These are phyloP conservation scores for Agarophyton chilense DNA, from an alignment of 23 red algal genomes.

Conservation along the genomic window DNA sequence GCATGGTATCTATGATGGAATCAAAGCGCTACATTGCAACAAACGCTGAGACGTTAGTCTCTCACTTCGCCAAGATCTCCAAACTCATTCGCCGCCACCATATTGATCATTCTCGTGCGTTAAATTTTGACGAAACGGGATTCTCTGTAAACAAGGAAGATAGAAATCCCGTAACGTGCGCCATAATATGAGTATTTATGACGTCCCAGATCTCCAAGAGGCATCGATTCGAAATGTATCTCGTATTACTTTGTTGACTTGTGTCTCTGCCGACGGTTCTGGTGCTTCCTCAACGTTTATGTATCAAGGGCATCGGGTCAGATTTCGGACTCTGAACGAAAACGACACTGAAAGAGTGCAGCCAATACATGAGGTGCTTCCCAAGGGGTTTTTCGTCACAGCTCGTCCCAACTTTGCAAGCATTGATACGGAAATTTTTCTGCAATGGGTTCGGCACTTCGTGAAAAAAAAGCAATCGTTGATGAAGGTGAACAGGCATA, in stretches of 20 bases:
- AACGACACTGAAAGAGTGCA: background rate
- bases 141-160: background rate
- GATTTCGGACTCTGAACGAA: background rate
- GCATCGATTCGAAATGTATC: background rate
- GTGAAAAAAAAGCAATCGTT: background rate
- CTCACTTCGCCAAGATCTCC: background rate
- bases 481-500: background rate
- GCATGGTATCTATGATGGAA: background rate
- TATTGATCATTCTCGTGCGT: background rate
- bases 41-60: background rate
- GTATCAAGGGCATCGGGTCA: background rate
- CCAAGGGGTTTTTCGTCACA: background rate
- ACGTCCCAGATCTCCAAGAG: background rate
- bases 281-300: background rate
- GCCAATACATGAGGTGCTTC: background rate
- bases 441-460: background rate
- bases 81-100: background rate
- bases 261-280: background rate
- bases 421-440: background rate
- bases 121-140: background rate
- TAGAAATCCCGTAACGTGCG: background rate
- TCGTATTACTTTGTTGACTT: background rate
- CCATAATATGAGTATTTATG: background rate
- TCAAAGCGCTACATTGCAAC: slow-evolving; percentile 6
- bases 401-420: background rate